Base-by-base conservation (phyloP, 805 yeast genomes). In the Spathaspora sp. region DNA sequence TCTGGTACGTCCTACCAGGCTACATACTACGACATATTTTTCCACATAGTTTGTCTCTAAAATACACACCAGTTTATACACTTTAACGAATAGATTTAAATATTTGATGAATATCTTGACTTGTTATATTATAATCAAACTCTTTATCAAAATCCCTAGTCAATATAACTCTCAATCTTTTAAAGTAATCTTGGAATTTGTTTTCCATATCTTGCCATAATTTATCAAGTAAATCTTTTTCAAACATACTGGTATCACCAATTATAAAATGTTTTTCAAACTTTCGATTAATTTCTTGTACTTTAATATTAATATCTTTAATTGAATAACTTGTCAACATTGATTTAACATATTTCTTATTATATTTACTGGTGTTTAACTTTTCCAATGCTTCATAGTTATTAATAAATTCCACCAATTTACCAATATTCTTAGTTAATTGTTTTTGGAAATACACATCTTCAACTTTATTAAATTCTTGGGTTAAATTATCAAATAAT, bases 151-250 rank as follows among this genome's bases (percentile, higher is more conserved):
- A 76, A 52, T 75, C 80, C 10, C 58, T 49, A 47, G 77, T 82
- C 32, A 86, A 75, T 17, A 87, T 73, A 1, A 73, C 70, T 55
- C 76, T 77, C 52, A 91, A 68, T 46, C 82, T 76, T 55, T 77
- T 67, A 57, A 85, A 81, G 23, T 81, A 71, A 6, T 77, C 73
- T 18, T 80, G 78, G 57, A 83, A 85, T 55, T 82, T 81, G 18
- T 81, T 83, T 57, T 86, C 89, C 52, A 88, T 68, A 17, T 87
- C 83, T 14, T 77, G 72, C 94, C 96, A 86, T 51, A 89, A 75
- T 60, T 78, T 80, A 39, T 79, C 82, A 40, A 83, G 68, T 42
- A 89, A 63, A 44, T 77, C 82, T 46, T 73, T 76, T 59, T 83
- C 87, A 54, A 76, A 69, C 52, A 73, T 76, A 32, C 71, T 63